phyloP scores from a whole-genome alignment of 2,329 filamentous ascomycete genomes.

The Aquanectria penicillioides region DNA sequence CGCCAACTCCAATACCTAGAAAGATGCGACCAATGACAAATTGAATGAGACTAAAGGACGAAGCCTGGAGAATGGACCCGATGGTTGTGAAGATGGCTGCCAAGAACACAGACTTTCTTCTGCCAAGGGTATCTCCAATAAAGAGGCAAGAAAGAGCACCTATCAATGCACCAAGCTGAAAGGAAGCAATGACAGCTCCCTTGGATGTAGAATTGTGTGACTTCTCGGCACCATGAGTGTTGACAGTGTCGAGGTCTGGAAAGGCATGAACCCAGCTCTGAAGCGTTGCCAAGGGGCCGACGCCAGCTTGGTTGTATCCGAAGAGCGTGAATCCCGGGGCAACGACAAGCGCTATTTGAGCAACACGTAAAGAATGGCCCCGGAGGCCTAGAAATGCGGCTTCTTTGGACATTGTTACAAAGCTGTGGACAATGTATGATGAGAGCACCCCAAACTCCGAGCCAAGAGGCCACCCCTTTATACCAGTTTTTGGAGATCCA shows the following conservation, averaged over 20 bases:
- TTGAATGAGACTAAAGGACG: slow-evolving; percentile 53
- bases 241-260: slow-evolving; percentile 58
- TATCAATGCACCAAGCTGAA: slow-evolving; percentile 68
- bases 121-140: slow-evolving; percentile 68
- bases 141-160: slow-evolving; percentile 52
- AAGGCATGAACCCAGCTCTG: slow-evolving; percentile 66
- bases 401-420: not conserved
- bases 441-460: not conserved
- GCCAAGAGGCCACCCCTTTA: not conserved
- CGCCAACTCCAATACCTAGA: slow-evolving; percentile 62
- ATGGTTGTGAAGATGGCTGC: slow-evolving; percentile 61
- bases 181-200: slow-evolving; percentile 56
- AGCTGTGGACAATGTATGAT: not conserved
- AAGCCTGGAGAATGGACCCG: slow-evolving; percentile 64
- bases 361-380: slow-evolving; percentile 47
- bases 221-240: slow-evolving; percentile 52
- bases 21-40: slow-evolving; percentile 58
- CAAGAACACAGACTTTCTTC: slow-evolving; percentile 64
- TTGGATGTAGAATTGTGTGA: slow-evolving; percentile 58
- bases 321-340: slow-evolving; percentile 57
- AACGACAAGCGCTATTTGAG: slow-evolving; percentile 55
- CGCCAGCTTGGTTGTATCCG: slow-evolving; percentile 74
- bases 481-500: not conserved
- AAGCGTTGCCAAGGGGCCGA: slow-evolving; percentile 75
- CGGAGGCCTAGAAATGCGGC: slow-evolving; percentile 47